Base-by-base conservation (phyloP, 495 filamentous ascomycete species). In the Trypethelium eluteriae region DNA sequence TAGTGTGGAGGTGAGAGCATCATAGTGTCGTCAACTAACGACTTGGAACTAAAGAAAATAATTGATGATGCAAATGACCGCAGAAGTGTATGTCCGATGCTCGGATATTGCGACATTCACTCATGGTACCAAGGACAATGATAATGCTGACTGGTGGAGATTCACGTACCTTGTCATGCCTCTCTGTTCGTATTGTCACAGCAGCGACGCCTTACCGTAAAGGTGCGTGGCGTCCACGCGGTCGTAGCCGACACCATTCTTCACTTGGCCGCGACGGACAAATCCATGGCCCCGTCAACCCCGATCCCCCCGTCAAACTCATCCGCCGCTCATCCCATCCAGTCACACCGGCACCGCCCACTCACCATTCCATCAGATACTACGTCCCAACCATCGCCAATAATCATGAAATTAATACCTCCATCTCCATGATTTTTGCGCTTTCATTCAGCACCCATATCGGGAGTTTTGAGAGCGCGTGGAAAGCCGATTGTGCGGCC, bases 371-470 rank as follows among this genome's bases (percentile, higher is more conserved):
- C 68, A 64, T 69, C 68, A 41, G 41, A 64, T 35, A 5, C 34
- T 62, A 59, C 49, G 57, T 25, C 62, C 65, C 63, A 66, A 41
- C 12, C 64, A 61, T 47, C 61, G 38, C 18, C 64, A 67, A 69
- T 66, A 64, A 39, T 38, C 67, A 46, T 64, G 50, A 69, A 69
- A 69, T 12, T 63, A 49, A 3, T 38, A 38, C 47, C 5, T 34
- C 44, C 59, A 39, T 16, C 49, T 64, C 65, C 14, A 64, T 67
- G 38, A n/a, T 1, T 49, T 10, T 18, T 49, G 18, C 36, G 49
- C 53, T 57, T 32, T 68, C 68, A 12, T 67, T 70, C 64, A 67
- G 70, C 57, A 70, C 71, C 70, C 38, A 66, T 57, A 62, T 71
- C 53, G 46, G 39, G 46, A 67, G 62, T 74, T 64, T 68, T 71